A percentile compares a stretch with the other conserved stretches of the same genome.
Conservation (phyloP, 169 alveolate genomes). For the Cryptosporidium parvum region DNA sequence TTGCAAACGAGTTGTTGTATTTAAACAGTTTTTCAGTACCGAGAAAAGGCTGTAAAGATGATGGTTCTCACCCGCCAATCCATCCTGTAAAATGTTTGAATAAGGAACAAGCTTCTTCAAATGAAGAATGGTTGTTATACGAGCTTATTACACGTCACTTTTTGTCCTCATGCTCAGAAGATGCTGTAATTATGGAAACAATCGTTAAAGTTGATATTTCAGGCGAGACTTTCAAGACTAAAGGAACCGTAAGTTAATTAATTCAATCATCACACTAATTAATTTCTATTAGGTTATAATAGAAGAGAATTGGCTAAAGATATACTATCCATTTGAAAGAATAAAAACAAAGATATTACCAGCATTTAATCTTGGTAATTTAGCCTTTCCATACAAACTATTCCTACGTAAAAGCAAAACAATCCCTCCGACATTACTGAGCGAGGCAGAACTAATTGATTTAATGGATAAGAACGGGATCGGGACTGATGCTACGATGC, state of each 20-base stretch:
- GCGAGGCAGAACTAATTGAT: slow-evolving; percentile 94
- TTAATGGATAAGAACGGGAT: slow-evolving; percentile 96
- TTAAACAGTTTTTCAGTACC: slow-evolving; percentile 82
- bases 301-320: slow-evolving; percentile 62
- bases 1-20: slow-evolving; percentile 85
- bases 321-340: slow-evolving; percentile 83
- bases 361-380: slow-evolving; percentile 83
- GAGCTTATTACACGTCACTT: slow-evolving; percentile 91
- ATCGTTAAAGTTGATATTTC: slow-evolving; percentile 79
- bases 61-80: slow-evolving; percentile 99
- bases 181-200: slow-evolving; percentile 90
- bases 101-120: slow-evolving; percentile 82
- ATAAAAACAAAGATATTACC: slow-evolving; percentile 87
- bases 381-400: slow-evolving; percentile 80
- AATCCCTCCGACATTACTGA: slow-evolving; percentile 91
- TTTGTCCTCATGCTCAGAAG: slow-evolving; percentile 89
- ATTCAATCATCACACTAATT: background rate
- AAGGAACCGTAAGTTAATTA: slow-evolving; percentile 81
- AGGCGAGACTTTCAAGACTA: slow-evolving; percentile 86
- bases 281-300: slow-evolving; percentile 11
- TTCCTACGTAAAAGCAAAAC: slow-evolving; percentile 87
- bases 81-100: slow-evolving; percentile 96
- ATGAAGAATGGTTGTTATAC: slow-evolving; percentile 89
- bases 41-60: slow-evolving; percentile 93
- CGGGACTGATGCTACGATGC: slow-evolving; percentile 99